Conservation (phyloP, 2,329 filamentous ascomycete genomes). For the Neonectria ditissima region DNA sequence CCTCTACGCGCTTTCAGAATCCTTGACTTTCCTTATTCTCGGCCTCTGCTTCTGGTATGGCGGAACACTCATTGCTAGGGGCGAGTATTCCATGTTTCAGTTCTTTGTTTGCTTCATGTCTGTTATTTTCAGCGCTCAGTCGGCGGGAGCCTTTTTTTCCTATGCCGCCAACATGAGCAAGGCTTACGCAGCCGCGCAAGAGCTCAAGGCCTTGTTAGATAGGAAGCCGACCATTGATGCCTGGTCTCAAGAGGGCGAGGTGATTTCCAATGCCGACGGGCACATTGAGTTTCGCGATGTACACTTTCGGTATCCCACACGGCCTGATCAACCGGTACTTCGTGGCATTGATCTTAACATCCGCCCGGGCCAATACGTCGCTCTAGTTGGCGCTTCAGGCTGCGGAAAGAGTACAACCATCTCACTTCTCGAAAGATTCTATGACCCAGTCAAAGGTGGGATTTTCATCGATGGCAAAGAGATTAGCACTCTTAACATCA, state of each 20-base stretch:
- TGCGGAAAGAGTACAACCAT: constrained; percentile 66
- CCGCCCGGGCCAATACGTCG: constrained; percentile 48
- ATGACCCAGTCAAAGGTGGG: constrained; percentile 48
- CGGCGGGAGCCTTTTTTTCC: constrained; percentile 86
- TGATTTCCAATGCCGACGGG: constrained; percentile 73
- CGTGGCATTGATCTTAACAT: constrained; percentile 69
- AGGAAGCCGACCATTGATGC: constrained; percentile 80
- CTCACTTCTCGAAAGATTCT: constrained; percentile 66
- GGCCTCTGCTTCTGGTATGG: constrained; percentile 37
- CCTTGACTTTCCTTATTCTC: constrained; percentile 12
- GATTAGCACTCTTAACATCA: constrained; percentile 35
- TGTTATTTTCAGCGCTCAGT: constrained; percentile 74
- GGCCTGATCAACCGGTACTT: constrained; percentile 74
- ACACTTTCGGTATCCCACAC: constrained; percentile 76
- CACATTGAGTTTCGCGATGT: constrained; percentile 70
- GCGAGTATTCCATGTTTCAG: constrained; percentile 34
- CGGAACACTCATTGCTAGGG: constrained; percentile 13
- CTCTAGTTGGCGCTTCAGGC: constrained; percentile 61
- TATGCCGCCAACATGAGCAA: constrained; percentile 90
- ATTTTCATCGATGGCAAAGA: constrained; percentile 26
- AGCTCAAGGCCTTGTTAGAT: constrained; percentile 84
- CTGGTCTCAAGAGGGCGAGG: constrained; percentile 75
- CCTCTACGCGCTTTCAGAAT: constrained; percentile 23
- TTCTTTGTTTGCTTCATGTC: constrained; percentile 31
- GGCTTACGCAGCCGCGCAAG: constrained; percentile 80